A percentile compares a stretch with the other conserved stretches of the same genome.
Conservation (phyloP, 225 moss, liverwort and hornwort genomes). For the Marchantia paleacea region DNA sequence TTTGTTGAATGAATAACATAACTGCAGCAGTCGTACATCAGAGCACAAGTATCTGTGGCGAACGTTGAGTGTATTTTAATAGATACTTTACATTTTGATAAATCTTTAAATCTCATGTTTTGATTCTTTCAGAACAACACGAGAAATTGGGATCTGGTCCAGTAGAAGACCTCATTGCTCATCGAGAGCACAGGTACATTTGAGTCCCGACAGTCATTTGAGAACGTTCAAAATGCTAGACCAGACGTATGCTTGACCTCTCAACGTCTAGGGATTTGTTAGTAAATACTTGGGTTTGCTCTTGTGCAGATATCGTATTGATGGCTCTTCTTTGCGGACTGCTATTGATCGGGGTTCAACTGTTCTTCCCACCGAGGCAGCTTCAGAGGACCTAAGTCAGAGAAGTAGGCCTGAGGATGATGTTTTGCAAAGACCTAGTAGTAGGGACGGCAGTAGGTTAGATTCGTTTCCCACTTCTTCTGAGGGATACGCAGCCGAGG, state of each 20-base stretch:
- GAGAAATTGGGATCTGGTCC: conserved; percentile 91
- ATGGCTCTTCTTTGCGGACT: conserved; percentile 81
- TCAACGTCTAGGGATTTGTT: background rate
- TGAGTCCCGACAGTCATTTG: background rate
- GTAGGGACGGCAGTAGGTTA: conserved; percentile 37
- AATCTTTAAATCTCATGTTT: background rate
- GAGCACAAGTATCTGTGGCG: too few species aligned
- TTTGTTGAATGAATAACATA: background rate
- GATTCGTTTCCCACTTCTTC: conserved; percentile 18
- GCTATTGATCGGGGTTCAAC: conserved; percentile 83
- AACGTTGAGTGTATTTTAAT: too few species aligned
- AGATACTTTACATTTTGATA: too few species aligned
- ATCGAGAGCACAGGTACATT: conserved; percentile 85
- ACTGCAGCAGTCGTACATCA: background rate
- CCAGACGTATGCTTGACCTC: background rate
- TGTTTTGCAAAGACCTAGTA: conserved; percentile 28
- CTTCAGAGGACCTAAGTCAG: conserved; percentile 47
- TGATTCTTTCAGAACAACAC: conserved; percentile 40
- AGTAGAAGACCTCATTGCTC: conserved; percentile 93
- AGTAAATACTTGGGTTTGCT: background rate
- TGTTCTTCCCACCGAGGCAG: conserved; percentile 51
- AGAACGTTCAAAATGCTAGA: background rate
- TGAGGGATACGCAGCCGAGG: conserved; percentile 32
- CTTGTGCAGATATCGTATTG: conserved; percentile 72
- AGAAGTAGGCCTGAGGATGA: conserved; percentile 46